Evolutionary conservation across 495 filamentous ascomycete species (phyloP).

Genomic region (Trichoderma reesei): DNA sequence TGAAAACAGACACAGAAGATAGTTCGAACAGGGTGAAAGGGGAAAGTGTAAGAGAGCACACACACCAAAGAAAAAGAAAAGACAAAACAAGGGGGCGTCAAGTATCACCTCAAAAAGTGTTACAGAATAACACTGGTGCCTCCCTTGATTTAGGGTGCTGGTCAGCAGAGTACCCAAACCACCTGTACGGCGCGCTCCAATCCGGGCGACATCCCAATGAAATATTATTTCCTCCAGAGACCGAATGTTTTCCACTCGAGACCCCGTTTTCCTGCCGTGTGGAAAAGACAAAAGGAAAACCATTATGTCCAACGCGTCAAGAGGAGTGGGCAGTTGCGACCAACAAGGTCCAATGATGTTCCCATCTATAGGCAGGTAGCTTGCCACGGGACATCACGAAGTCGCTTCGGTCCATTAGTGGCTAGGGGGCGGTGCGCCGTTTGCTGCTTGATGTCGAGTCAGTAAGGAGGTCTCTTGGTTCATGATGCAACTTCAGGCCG

Average conservation of each 20-base stretch:
- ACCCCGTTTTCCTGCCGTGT: neutral
- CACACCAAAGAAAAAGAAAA: conserved; percentile 12
- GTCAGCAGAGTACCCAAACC: conserved; percentile 7
- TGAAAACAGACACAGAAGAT: conserved; percentile 13
- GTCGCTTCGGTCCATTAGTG: neutral
- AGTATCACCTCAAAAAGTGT: neutral
- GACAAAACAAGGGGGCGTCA: no score
- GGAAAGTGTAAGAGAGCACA: no score
- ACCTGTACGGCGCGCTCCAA: neutral
- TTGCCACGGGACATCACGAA: neutral
- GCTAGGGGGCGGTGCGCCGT: neutral
- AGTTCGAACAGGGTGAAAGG: conserved; percentile 9
- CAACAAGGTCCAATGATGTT: neutral
- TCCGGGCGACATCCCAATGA: neutral
- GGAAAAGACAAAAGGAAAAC: neutral
- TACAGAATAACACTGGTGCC: neutral
- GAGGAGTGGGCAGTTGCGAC: neutral
- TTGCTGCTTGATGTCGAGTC: neutral
- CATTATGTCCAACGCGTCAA: conserved; percentile 5
- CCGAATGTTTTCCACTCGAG: neutral
- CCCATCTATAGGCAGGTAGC: neutral
- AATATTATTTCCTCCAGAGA: conserved; percentile 1
- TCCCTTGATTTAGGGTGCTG: neutral
- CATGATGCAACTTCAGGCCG: neutral
- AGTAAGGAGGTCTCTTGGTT: neutral